Percentiles rank a stretch among this genome's conserved stretches.
Conservation (phyloP, 1,284 basidiomycete genomes). For the Filobasidium uniguttulatum region DNA sequence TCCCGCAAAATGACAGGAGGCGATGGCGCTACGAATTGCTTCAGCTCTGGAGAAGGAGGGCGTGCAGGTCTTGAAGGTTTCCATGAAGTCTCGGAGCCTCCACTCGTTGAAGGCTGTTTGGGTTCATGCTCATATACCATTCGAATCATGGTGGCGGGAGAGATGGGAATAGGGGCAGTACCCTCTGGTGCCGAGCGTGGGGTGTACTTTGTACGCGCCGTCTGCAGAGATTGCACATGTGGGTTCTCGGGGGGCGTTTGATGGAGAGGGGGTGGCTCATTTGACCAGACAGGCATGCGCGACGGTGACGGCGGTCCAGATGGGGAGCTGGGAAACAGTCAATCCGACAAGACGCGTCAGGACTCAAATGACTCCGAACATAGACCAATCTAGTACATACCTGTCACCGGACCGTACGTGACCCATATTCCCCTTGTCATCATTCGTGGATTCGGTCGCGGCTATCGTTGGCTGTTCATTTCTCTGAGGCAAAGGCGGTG, state of each 20-base stretch:
- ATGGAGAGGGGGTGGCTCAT: not conserved
- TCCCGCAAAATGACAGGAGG: constrained; percentile 9
- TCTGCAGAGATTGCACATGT: not conserved
- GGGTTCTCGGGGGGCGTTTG: not conserved
- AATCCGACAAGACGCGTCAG: not conserved
- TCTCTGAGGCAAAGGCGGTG: too few relatives aligned
- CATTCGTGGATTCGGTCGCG: too few relatives aligned
- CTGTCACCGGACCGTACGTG: too few relatives aligned
- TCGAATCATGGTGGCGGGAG: constrained; percentile 23
- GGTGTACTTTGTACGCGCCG: constrained; percentile 6
- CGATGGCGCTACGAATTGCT: constrained; percentile 18
- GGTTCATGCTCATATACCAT: constrained; percentile 19
- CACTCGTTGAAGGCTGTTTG: not conserved
- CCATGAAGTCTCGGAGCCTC: constrained; percentile 15
- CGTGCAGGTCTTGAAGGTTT: constrained; percentile 24
- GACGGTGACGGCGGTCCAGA: constrained; percentile 21
- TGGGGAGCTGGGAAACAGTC: not conserved
- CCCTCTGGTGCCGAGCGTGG: constrained; percentile 12
- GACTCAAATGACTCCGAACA: not conserved
- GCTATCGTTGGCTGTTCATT: too few relatives aligned
- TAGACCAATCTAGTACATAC: not conserved
- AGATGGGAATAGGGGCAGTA: constrained; percentile 17
- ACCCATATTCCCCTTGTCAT: too few relatives aligned
- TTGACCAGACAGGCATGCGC: too few relatives aligned
- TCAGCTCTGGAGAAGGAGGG: constrained; percentile 25